These are phyloP conservation scores for Didymosphaeria variabile DNA, from an alignment of 2,329 filamentous ascomycete genomes.

Conservation along the genomic window DNA sequence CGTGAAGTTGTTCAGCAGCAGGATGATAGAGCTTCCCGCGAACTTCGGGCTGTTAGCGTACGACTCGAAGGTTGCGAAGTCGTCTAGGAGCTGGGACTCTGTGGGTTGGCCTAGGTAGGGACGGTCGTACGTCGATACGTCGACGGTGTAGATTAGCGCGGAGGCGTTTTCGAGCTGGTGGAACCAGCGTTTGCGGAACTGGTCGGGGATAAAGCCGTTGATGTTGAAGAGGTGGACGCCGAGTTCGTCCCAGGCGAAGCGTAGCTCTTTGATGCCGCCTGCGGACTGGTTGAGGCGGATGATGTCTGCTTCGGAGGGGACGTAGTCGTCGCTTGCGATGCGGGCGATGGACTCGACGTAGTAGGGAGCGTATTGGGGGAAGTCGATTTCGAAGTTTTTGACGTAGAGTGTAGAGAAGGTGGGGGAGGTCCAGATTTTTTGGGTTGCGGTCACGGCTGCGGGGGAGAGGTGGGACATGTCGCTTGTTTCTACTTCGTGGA, in stretches of 20 bases:
- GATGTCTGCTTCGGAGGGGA: constrained; percentile 47
- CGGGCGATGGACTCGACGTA: constrained; percentile 40
- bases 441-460: constrained; percentile 38
- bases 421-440: constrained; percentile 39
- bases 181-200: constrained; percentile 48
- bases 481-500: constrained; percentile 45
- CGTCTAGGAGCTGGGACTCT: constrained; percentile 41
- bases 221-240: constrained; percentile 49
- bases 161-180: constrained; percentile 47
- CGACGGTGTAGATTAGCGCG: constrained; percentile 44
- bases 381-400: constrained; percentile 48
- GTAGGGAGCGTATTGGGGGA: constrained; percentile 47
- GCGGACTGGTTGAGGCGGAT: constrained; percentile 42
- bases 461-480: constrained; percentile 36
- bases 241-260: constrained; percentile 48
- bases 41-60: constrained; percentile 44
- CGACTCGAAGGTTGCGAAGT: constrained; percentile 42
- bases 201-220: constrained; percentile 39
- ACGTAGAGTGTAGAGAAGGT: constrained; percentile 45
- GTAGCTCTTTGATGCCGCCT: constrained; percentile 45
- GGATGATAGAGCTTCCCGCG: constrained; percentile 38
- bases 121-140: constrained; percentile 45
- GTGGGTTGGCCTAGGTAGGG: constrained; percentile 37
- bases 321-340: constrained; percentile 38
- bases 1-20: constrained; percentile 48